phyloP scores from a whole-genome alignment of 495 filamentous ascomycete species.

The Tirmania nivea region DNA sequence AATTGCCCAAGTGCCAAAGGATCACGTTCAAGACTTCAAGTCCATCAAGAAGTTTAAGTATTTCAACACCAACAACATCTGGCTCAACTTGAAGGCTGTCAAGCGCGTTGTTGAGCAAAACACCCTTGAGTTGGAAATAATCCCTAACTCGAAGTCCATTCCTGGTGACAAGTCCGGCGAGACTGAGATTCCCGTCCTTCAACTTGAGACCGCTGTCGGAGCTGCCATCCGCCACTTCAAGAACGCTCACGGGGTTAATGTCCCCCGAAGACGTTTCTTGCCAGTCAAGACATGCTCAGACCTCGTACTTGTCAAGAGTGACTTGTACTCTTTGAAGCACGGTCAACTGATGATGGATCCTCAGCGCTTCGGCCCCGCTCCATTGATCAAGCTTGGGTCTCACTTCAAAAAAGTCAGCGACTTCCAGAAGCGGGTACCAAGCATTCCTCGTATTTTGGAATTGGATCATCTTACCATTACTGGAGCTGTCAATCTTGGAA shows the following conservation, averaged over 20 bases:
- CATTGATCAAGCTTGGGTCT: conserved; percentile 91
- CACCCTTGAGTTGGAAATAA: conserved; percentile 98
- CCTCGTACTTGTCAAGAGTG: conserved; percentile 98
- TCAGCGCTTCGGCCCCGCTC: conserved; percentile 90
- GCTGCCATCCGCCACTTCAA: conserved; percentile 97
- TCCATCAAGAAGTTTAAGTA: conserved; percentile 99
- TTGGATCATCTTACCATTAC: conserved; percentile 96
- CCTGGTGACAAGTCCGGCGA: conserved; percentile 98
- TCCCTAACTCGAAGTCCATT: conserved; percentile 96
- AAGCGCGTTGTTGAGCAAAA: conserved; percentile 98
- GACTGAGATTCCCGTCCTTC: conserved; percentile 87
- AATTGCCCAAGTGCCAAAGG: conserved; percentile 99
- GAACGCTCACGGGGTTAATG: conserved; percentile 98
- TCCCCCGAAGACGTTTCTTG: conserved; percentile 90
- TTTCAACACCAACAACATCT: conserved; percentile 99
- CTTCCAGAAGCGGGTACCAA: conserved; percentile 93
- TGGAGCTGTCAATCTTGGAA: conserved; percentile 84
- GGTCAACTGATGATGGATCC: conserved; percentile 92
- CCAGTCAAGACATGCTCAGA: conserved; percentile 99
- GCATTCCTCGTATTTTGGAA: conserved; percentile 94
- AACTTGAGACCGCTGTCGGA: conserved; percentile 96
- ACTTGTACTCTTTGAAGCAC: conserved; percentile 98
- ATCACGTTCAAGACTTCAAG: conserved; percentile 99
- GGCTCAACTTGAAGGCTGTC: conserved; percentile 93
- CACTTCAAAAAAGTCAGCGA: conserved; percentile 99